Percentiles rank a stretch among this genome's conserved stretches.
Conservation (phyloP, 495 filamentous ascomycete species). For the Penicillium malachiteum region DNA sequence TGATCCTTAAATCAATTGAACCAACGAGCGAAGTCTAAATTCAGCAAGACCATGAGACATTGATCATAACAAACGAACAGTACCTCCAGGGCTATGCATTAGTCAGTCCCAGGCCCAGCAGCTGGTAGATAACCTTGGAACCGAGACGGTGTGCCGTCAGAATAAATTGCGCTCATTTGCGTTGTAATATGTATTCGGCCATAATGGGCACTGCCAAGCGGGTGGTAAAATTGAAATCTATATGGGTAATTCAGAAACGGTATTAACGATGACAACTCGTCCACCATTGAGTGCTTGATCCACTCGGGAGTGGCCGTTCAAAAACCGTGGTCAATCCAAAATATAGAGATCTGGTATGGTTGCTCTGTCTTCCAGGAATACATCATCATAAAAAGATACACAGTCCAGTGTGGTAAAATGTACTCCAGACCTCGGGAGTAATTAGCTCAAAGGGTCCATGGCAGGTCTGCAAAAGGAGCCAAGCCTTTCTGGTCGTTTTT, state of each 20-base stretch:
- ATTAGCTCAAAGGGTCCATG: too few relatives aligned
- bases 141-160: neutral
- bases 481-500: neutral
- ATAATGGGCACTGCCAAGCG: too few relatives aligned
- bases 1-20: neutral
- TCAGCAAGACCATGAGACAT: neutral
- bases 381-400: too few relatives aligned
- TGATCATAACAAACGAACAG: neutral
- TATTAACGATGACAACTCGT: neutral
- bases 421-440: too few relatives aligned
- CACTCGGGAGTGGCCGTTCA: constrained; percentile 16
- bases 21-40: neutral
- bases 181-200: neutral
- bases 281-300: constrained; percentile 1
- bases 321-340: constrained; percentile 4
- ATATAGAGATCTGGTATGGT: neutral
- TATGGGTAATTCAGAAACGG: neutral
- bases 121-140: constrained; percentile 2
- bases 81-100: too few relatives aligned
- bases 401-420: too few relatives aligned
- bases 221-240: too few relatives aligned
- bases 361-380: too few relatives aligned
- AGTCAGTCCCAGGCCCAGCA: neutral
- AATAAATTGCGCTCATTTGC: neutral
- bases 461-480: neutral